Conservation (phyloP, 176 grass and related monocot species). For the Carex littledalei region DNA sequence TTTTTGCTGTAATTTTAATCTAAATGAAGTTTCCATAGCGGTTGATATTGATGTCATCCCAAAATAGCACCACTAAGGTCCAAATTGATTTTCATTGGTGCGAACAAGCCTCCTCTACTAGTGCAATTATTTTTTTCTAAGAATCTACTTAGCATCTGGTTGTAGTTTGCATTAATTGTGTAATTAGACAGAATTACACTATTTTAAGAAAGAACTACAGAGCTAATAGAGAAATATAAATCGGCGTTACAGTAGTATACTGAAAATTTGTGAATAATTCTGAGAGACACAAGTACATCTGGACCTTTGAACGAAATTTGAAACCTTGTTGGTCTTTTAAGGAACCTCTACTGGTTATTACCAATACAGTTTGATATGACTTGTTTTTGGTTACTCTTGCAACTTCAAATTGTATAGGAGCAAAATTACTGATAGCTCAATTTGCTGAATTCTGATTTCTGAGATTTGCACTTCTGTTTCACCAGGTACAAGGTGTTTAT, state of each 20-base stretch:
- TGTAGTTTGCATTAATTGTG: background rate
- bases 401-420: background rate
- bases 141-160: background rate
- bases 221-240: background rate
- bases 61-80: background rate
- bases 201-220: background rate
- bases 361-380: background rate
- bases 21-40: background rate
- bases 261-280: background rate
- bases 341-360: background rate
- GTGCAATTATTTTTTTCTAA: background rate
- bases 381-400: background rate
- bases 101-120: background rate
- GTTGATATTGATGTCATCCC: background rate
- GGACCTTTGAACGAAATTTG: background rate
- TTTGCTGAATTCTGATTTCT: background rate
- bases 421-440: background rate
- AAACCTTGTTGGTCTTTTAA: background rate
- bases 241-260: background rate
- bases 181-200: background rate
- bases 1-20: background rate
- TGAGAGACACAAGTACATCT: background rate
- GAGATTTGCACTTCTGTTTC: conserved; percentile 16
- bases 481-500: conserved; percentile 87
- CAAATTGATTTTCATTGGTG: background rate